Conservation (phyloP, 768 basidiomycete species). For the Hericium coralloides region DNA sequence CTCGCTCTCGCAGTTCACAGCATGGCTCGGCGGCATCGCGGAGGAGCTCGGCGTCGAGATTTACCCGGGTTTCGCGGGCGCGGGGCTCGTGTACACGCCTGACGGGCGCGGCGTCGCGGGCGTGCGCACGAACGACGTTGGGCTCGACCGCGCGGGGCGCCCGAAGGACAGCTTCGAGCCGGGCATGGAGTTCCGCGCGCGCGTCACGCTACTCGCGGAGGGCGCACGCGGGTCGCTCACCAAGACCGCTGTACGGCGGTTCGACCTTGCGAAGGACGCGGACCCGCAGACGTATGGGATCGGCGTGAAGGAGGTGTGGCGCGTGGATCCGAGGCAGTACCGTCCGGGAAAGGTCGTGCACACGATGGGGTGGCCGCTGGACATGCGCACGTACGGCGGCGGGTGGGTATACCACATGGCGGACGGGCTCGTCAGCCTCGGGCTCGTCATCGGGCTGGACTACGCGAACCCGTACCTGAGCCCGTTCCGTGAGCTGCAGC, state of each 20-base stretch:
- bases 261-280: conserved; percentile 54
- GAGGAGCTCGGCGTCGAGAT: conserved; percentile 88
- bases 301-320: conserved; percentile 97
- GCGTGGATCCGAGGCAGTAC: conserved; percentile 57
- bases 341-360: conserved; percentile 82
- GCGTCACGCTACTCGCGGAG: conserved; percentile 87
- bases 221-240: conserved; percentile 90
- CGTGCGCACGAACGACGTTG: conserved; percentile 90
- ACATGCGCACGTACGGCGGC: conserved; percentile 77
- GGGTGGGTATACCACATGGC: conserved; percentile 96
- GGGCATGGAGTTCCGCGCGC: conserved; percentile 92
- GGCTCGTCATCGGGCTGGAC: conserved; percentile 89
- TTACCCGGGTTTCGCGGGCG: conserved; percentile 95
- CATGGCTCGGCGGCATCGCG: conserved; percentile 83
- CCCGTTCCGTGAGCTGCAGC: conserved; percentile 83
- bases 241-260: conserved; percentile 68
- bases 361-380: conserved; percentile 90
- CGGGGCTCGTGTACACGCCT: conserved; percentile 63
- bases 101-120: conserved; percentile 60
- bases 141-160: conserved; percentile 65
- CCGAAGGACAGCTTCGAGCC: conserved; percentile 89
- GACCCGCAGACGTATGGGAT: conserved; percentile 95
- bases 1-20: conserved; percentile 80
- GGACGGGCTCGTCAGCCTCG: conserved; percentile 80
- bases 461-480: conserved; percentile 90